These are phyloP conservation scores for Ichthyophthirius multifiliis DNA, from an alignment of 169 alveolate genomes.

Conservation along the genomic window DNA sequence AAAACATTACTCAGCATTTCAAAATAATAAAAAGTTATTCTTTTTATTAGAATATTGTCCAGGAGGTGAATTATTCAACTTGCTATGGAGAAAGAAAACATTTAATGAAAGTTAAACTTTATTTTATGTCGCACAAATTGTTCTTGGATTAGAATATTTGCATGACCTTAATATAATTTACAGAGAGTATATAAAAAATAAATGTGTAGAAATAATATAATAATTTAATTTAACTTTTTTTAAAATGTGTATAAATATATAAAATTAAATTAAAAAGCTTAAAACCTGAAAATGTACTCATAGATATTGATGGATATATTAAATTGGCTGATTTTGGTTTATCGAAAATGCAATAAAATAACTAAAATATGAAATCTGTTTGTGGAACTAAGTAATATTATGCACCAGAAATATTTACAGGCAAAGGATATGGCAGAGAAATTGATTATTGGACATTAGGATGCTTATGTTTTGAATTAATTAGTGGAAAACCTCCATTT, in stretches of 20 bases:
- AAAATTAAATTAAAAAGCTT: constrained; percentile 48
- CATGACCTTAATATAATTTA: neutral
- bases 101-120: constrained; percentile 29
- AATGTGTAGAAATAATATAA: no score
- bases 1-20: constrained; percentile 67
- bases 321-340: constrained; percentile 56
- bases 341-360: constrained; percentile 22
- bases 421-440: constrained; percentile 45
- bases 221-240: no score
- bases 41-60: constrained; percentile 66
- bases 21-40: constrained; percentile 75
- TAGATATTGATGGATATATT: constrained; percentile 46
- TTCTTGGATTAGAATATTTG: neutral
- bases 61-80: constrained; percentile 65
- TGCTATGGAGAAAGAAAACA: constrained; percentile 55
- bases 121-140: neutral
- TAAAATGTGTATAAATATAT: neutral
- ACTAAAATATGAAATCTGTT: constrained; percentile 34
- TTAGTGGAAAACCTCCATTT: constrained; percentile 20
- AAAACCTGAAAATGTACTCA: constrained; percentile 59
- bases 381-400: constrained; percentile 57
- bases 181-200: neutral
- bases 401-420: constrained; percentile 47
- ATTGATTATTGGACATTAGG: constrained; percentile 65
- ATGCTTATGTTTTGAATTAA: constrained; percentile 42